A percentile compares a stretch with the other conserved stretches of the same genome.
These are phyloP conservation scores for Lentinus tigrinus DNA, from an alignment of 768 basidiomycete species.

Conservation along the genomic window DNA sequence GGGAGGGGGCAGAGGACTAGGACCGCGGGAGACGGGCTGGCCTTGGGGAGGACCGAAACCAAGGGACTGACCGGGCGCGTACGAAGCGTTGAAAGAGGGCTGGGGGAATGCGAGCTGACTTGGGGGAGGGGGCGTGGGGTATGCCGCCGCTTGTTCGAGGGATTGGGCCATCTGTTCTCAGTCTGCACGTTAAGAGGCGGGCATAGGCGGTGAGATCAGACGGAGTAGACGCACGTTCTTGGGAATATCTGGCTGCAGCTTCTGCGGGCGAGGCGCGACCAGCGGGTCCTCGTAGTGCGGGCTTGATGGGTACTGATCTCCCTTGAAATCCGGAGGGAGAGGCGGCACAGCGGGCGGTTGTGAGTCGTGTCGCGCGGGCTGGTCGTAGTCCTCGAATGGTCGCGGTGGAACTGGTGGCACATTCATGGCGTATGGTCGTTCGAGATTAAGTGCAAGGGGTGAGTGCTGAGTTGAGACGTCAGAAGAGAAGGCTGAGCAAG, in stretches of 20 bases:
- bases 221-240: conserved; percentile 52
- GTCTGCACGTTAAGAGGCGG: conserved; percentile 17
- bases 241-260: conserved; percentile 57
- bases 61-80: conserved; percentile 18
- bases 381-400: conserved; percentile 25
- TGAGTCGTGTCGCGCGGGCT: neutral
- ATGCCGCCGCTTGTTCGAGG: conserved; percentile 46
- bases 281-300: conserved; percentile 57
- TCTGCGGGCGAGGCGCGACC: conserved; percentile 66
- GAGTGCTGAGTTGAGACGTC: too few relatives aligned
- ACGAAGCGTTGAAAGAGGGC: conserved; percentile 10
- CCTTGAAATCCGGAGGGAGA: conserved; percentile 40
- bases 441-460: too few relatives aligned
- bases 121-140: conserved; percentile 19
- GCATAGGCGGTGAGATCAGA: conserved; percentile 1
- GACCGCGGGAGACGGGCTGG: conserved; percentile 14
- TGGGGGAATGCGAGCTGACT: conserved; percentile 25
- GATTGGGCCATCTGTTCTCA: conserved; percentile 57
- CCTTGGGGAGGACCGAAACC: conserved; percentile 8
- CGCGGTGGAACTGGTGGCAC: conserved; percentile 29
- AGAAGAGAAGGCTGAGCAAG: too few relatives aligned
- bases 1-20: conserved; percentile 24
- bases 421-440: conserved; percentile 14
- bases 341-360: conserved; percentile 51
- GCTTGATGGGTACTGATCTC: conserved; percentile 31